Conservation (phyloP, 2,329 filamentous ascomycete species). For the Penicillium nordicum region DNA sequence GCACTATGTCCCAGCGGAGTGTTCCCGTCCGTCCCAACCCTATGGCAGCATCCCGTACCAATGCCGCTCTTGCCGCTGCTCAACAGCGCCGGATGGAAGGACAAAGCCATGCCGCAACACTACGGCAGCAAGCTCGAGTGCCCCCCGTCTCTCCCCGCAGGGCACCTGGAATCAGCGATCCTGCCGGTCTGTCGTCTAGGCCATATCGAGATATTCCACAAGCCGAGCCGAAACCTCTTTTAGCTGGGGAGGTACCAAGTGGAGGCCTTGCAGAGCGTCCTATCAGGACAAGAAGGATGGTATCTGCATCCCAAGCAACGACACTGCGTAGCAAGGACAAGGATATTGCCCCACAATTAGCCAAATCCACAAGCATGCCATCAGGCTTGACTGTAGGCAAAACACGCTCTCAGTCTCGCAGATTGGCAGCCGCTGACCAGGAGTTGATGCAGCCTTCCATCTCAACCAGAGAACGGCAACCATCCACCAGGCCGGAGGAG, state of each 20-base stretch:
- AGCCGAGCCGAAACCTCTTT: constrained; percentile 11
- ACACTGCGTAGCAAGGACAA: constrained; percentile 32
- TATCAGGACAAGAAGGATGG: constrained; percentile 37
- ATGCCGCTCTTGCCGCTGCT: constrained; percentile 40
- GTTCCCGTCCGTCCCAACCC: constrained; percentile 28
- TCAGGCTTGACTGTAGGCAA: constrained; percentile 39
- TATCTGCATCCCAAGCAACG: constrained; percentile 33
- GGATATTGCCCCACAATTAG: constrained; percentile 24
- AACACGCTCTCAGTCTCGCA: constrained; percentile 42
- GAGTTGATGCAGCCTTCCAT: constrained; percentile 13
- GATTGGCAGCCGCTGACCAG: constrained; percentile 32
- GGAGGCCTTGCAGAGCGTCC: constrained; percentile 41
- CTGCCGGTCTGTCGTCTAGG: constrained; percentile 13
- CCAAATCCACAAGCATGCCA: constrained; percentile 34
- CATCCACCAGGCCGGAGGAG: constrained; percentile 21
- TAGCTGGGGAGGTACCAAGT: constrained; percentile 15
- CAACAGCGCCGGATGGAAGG: constrained; percentile 40
- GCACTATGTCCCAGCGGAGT: constrained; percentile 28
- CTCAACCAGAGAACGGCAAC: constrained; percentile 21
- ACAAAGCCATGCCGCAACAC: constrained; percentile 47
- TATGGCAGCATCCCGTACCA: constrained; percentile 34
- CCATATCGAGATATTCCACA: constrained; percentile 20
- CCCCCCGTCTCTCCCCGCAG: constrained; percentile 30
- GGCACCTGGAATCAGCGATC: constrained; percentile 25
- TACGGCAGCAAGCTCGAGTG: constrained; percentile 45